Evolutionary conservation across 331 rosid genomes (phyloP).

Genomic region (Malus hybrid): DNA sequence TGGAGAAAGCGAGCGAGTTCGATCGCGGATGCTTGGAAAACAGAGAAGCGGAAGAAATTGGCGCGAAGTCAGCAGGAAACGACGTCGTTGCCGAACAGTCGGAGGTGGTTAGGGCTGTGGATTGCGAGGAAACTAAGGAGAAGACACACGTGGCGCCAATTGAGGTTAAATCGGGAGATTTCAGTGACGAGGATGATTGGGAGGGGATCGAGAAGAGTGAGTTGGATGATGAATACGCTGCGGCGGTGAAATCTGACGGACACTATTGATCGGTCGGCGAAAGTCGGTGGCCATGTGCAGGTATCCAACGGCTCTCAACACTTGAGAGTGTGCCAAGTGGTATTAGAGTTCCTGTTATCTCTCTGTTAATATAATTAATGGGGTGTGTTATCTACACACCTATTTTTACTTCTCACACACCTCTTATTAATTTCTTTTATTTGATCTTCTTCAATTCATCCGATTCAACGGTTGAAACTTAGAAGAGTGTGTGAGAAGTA

Average conservation of each 20-base stretch:
- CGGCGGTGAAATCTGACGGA: slow-evolving; percentile 41
- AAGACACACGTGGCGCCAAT: background rate
- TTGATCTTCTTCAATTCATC: too few species aligned
- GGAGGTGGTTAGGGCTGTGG: slow-evolving; percentile 5
- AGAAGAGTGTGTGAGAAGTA: too few species aligned
- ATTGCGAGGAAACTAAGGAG: background rate
- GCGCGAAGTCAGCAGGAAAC: slow-evolving; percentile 5
- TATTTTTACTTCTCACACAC: too few species aligned
- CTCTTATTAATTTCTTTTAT: too few species aligned
- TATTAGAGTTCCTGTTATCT: slow-evolving; percentile 22
- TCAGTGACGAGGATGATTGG: slow-evolving; percentile 63
- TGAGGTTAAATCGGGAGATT: slow-evolving; percentile 7
- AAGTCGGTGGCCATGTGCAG: slow-evolving; percentile 26
- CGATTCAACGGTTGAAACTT: too few species aligned
- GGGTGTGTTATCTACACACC: too few species aligned
- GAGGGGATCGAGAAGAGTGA: slow-evolving; percentile 78
- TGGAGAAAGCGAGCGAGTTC: background rate
- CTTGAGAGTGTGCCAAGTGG: slow-evolving; percentile 56
- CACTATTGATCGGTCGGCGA: slow-evolving; percentile 4
- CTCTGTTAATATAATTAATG: background rate
- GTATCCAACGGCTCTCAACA: slow-evolving; percentile 44
- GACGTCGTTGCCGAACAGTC: slow-evolving; percentile 9
- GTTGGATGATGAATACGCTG: slow-evolving; percentile 42
- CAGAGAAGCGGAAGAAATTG: background rate
- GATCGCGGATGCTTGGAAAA: background rate